Evolutionary conservation across 2,329 filamentous ascomycete species (phyloP), one percentile per base, ranked within the genome.

Genomic region (Raffaelea arxii): DNA sequence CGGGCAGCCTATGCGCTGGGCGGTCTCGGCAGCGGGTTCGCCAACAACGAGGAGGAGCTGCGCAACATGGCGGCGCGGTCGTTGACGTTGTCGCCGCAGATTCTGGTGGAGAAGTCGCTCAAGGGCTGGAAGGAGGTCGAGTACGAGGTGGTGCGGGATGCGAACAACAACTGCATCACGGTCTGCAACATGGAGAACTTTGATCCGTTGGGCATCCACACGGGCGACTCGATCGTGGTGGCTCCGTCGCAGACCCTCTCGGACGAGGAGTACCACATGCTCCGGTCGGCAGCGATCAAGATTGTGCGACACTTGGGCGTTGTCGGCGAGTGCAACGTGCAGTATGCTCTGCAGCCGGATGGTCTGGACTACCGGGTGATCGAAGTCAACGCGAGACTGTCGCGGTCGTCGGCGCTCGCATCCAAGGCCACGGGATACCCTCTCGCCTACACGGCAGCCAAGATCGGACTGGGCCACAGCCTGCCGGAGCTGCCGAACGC

Each of bases 101-200:
- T 98, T 59, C 69, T 98, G 62, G 90, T 98, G 49, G 92, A 98
- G 74, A 97, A 97, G 71, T 95, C 89, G 44, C 80, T 98, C 57
- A 97, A 96, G 75, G 92, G 92, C 65, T 98, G 92, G 92, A 98
- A 98, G 70, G 92, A 98, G 68, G 84, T 96, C 43, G 92, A 98
- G 67, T 98, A 97, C 62, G 92, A 97, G 68, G 92, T 97, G 48
- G 92, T 97, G 52, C 86, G 92, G 58, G 92, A 98, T 66, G 91
- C 88, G 46, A 83, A 86, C 65, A 94, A 97, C 77, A 98, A 98
- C 78, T 97, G 92, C 65, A 97, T 97, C 60, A 97, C 91, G 4
- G 91, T 97, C 57, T 97, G 91, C 76, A 97, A 94, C 72, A 94
- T 94, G 87, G 88, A 94, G 68, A 97, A 97, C 76, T 97, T 97